Evolutionary conservation across 495 filamentous ascomycete genomes (phyloP).

Genomic region (Talaromyces borbonicus): DNA sequence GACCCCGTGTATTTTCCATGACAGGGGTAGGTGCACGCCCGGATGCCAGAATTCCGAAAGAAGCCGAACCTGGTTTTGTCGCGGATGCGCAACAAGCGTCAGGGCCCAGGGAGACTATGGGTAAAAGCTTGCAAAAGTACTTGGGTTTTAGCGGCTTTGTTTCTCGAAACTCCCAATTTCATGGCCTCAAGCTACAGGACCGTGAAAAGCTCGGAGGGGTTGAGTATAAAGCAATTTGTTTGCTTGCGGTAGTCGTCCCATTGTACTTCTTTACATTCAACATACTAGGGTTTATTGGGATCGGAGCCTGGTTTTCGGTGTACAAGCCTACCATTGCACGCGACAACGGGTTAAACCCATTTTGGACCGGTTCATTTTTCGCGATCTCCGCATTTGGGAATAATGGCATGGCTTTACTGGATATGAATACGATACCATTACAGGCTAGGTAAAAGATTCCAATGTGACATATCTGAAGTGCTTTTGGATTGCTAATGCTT

Average conservation of each 20-base stretch:
- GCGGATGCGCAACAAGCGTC: slow-evolving; percentile 12
- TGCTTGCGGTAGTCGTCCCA: slow-evolving; percentile 62
- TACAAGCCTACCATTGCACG: slow-evolving; percentile 47
- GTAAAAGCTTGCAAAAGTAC: slow-evolving; percentile 26
- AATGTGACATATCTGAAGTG: neutral
- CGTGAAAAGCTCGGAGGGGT: slow-evolving; percentile 65
- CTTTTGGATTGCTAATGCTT: slow-evolving; percentile 7
- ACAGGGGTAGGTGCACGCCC: slow-evolving; percentile 44
- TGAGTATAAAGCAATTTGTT: slow-evolving; percentile 69
- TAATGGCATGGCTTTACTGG: slow-evolving; percentile 75
- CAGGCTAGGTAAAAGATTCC: slow-evolving; percentile 22
- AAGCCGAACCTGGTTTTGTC: slow-evolving; percentile 15
- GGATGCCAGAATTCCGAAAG: slow-evolving; percentile 29
- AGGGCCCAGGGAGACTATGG: slow-evolving; percentile 17
- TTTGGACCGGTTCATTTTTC: slow-evolving; percentile 28
- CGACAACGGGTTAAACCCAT: slow-evolving; percentile 62
- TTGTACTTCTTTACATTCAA: slow-evolving; percentile 67
- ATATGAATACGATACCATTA: slow-evolving; percentile 60
- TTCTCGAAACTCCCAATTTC: slow-evolving; percentile 66
- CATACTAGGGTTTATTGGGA: slow-evolving; percentile 56
- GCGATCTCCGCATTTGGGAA: slow-evolving; percentile 73
- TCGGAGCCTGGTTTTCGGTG: slow-evolving; percentile 61
- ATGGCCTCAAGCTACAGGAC: slow-evolving; percentile 55
- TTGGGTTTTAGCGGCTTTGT: slow-evolving; percentile 38
- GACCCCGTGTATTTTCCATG: slow-evolving; percentile 38